Conservation (phyloP, 2,329 filamentous ascomycete genomes). For the Alternaria tenuissima region DNA sequence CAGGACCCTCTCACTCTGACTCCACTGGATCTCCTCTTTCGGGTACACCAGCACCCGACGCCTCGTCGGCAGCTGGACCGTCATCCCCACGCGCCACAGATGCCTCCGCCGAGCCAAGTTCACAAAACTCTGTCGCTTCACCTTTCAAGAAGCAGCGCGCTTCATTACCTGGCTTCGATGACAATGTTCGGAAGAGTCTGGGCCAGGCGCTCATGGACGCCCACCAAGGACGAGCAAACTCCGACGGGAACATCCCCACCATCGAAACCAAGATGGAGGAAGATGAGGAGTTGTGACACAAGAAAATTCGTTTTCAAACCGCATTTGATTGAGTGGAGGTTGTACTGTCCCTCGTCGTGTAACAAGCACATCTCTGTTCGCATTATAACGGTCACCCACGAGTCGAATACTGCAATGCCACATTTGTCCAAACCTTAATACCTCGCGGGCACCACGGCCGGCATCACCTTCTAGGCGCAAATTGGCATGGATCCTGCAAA, state of each 20-base stretch:
- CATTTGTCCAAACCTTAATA: conserved; percentile 1
- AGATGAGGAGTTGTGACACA: conserved; percentile 57
- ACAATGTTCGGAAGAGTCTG: conserved; percentile 51
- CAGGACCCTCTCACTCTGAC: conserved; percentile 31
- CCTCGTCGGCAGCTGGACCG: conserved; percentile 26
- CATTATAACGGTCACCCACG: neutral
- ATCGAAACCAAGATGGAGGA: conserved; percentile 51
- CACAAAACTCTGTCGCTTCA: conserved; percentile 67
- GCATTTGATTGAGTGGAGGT: conserved; percentile 27
- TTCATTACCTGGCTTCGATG: conserved; percentile 62
- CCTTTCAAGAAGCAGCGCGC: conserved; percentile 79
- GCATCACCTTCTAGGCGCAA: conserved; percentile 1
- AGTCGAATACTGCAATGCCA: neutral
- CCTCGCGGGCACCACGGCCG: neutral
- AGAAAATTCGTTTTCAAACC: conserved; percentile 32
- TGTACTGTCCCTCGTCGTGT: neutral
- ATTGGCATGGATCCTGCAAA: conserved; percentile 2
- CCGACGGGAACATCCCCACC: conserved; percentile 40
- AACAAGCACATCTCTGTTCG: conserved; percentile 3
- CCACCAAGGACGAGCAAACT: conserved; percentile 45
- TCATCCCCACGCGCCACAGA: conserved; percentile 46
- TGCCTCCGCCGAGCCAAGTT: conserved; percentile 51
- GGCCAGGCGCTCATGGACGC: conserved; percentile 43
- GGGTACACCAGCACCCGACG: conserved; percentile 29
- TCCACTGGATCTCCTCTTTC: conserved; percentile 39